Conservation (phyloP, 2,329 filamentous ascomycete genomes). For the Nakataea oryzae region DNA sequence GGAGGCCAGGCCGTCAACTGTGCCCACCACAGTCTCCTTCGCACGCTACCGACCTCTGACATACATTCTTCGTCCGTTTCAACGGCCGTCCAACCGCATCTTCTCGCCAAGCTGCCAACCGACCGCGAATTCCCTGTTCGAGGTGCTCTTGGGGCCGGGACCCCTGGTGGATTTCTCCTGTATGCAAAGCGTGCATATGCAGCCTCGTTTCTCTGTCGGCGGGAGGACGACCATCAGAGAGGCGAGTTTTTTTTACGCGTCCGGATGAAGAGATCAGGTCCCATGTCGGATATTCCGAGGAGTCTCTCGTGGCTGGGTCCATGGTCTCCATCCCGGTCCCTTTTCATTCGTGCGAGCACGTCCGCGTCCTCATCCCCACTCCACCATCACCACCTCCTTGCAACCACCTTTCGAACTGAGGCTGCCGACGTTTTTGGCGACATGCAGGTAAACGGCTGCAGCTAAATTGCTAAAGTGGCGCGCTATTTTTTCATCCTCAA, state of each 20-base stretch:
- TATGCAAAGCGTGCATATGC: not conserved
- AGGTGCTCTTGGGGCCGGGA: not conserved
- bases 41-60: not conserved
- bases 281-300: too few relatives aligned
- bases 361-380: too few relatives aligned
- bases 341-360: too few relatives aligned
- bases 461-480: not conserved
- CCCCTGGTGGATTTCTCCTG: not conserved
- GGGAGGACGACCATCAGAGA: not conserved
- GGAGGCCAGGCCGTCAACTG: too few relatives aligned
- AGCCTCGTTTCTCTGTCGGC: not conserved
- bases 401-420: not conserved
- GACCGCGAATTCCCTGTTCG: not conserved
- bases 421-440: not conserved
- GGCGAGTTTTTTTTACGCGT: not conserved
- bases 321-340: too few relatives aligned
- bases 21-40: not conserved
- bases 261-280: not conserved
- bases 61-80: not conserved
- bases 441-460: not conserved
- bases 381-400: not conserved
- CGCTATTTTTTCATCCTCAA: not conserved
- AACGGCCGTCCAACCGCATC: not conserved
- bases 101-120: not conserved
- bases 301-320: too few relatives aligned